Conservation (phyloP, 2,329 filamentous ascomycete genomes). For the Fusarium miscanthi region DNA sequence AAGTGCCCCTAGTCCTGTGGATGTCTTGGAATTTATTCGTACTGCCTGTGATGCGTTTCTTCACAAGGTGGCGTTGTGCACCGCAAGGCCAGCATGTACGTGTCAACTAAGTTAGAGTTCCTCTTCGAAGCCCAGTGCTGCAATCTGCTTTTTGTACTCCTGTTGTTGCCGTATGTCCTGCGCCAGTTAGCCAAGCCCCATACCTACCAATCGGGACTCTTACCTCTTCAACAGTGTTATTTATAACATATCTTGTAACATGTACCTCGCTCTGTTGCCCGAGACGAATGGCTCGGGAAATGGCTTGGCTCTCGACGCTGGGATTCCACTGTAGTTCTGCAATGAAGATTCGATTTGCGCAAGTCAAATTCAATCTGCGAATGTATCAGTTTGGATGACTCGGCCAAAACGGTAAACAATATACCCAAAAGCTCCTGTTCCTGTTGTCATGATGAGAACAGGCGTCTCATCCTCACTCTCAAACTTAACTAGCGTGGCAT, state of each 20-base stretch:
- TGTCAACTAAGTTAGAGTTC: neutral
- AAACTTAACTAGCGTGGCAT: conserved; percentile 55
- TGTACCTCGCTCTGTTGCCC: conserved; percentile 57
- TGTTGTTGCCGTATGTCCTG: neutral
- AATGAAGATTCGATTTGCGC: conserved; percentile 61
- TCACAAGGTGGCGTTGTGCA: rapidly evolving
- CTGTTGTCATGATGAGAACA: conserved; percentile 64
- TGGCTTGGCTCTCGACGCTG: conserved; percentile 62
- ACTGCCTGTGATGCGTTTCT: too few species aligned
- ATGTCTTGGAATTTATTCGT: too few species aligned
- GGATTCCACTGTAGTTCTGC: conserved; percentile 68
- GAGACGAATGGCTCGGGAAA: conserved; percentile 60
- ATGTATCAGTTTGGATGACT: rapidly evolving
- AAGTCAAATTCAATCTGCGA: conserved; percentile 58
- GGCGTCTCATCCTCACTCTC: conserved; percentile 33
- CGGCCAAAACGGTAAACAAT: neutral
- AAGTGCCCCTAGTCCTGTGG: too few species aligned
- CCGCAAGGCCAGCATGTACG: rapidly evolving
- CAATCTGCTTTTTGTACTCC: conserved; percentile 19
- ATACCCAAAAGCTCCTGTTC: conserved; percentile 63
- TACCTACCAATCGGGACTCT: rapidly evolving
- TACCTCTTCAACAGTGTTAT: conserved; percentile 57
- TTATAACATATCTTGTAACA: conserved; percentile 59
- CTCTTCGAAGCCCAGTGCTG: neutral
- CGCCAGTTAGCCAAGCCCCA: rapidly evolving